phyloP scores from a whole-genome alignment of 768 basidiomycete species.

The Gymnopilus dilepis region DNA sequence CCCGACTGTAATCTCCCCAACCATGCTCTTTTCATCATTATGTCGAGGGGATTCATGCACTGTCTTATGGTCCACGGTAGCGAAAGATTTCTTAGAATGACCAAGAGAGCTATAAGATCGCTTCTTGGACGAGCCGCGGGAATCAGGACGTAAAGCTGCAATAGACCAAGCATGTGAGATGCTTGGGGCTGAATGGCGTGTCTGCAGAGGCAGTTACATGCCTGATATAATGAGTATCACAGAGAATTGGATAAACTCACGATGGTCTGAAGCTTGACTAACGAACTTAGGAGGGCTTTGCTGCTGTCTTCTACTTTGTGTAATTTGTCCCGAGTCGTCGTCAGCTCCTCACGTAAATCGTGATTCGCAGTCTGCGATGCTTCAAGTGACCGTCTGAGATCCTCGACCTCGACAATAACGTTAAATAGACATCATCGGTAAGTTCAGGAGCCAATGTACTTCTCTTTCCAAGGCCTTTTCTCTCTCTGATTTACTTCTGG shows the following conservation, averaged over 20 bases:
- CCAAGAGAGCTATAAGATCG: constrained; percentile 17
- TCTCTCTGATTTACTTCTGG: neutral
- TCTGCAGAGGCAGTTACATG: constrained; percentile 16
- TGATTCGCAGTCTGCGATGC: constrained; percentile 28
- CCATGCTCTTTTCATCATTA: constrained; percentile 13
- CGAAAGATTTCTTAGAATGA: constrained; percentile 9
- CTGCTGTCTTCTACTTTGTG: constrained; percentile 35
- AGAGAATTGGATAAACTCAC: constrained; percentile 19
- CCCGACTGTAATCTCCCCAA: constrained; percentile 7
- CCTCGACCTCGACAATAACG: constrained; percentile 26
- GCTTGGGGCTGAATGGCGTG: constrained; percentile 24
- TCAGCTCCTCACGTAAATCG: constrained; percentile 28
- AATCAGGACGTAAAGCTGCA: constrained; percentile 13
- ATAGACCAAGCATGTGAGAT: constrained; percentile 16
- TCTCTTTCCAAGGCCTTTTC: constrained; percentile 17
- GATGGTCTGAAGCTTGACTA: constrained; percentile 34
- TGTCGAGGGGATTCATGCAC: neutral
- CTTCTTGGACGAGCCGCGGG: constrained; percentile 22
- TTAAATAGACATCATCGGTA: neutral
- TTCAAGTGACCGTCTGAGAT: constrained; percentile 24
- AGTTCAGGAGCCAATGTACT: constrained; percentile 14
- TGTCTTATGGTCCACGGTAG: neutral
- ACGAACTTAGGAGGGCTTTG: constrained; percentile 31
- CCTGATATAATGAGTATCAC: neutral
- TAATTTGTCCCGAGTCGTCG: constrained; percentile 29